Conservation (phyloP, 2,329 filamentous ascomycete genomes). For the Aspergillus hortae region DNA sequence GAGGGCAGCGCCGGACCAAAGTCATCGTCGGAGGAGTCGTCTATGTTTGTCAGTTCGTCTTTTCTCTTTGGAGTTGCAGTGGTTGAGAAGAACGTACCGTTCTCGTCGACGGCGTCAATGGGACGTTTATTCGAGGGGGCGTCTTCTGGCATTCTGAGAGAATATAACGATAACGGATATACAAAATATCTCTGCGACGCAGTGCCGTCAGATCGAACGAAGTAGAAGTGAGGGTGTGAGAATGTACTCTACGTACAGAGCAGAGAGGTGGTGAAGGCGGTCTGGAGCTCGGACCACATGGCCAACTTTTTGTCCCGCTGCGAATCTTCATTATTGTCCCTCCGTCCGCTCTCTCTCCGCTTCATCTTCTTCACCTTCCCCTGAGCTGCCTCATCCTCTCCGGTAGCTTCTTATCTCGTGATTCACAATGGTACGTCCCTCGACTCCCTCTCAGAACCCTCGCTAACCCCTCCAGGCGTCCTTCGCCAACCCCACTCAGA, state of each 20-base stretch:
- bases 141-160: neutral
- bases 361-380: constrained; percentile 8
- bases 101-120: constrained; percentile 52
- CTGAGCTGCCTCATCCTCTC: constrained; percentile 16
- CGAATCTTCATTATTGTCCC: constrained; percentile 2
- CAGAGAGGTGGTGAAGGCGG: constrained; percentile 10
- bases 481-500: constrained; percentile 79
- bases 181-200: neutral
- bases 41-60: constrained; percentile 12
- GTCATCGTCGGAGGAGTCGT: constrained; percentile 68
- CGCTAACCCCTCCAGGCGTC: constrained; percentile 26
- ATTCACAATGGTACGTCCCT: constrained; percentile 28
- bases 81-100: constrained; percentile 22
- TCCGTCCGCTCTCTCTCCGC: constrained; percentile 8
- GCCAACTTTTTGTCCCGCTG: constrained; percentile 29
- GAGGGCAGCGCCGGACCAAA: constrained; percentile 90
- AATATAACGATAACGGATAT: neutral
- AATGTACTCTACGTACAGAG: no score
- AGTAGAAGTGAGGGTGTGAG: neutral
- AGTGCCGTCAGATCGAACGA: neutral
- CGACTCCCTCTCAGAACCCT: neutral
- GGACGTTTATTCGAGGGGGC: constrained; percentile 50
- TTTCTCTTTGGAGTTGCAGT: neutral
- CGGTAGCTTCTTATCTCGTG: constrained; percentile 11
- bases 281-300: constrained; percentile 26